Conservation (phyloP, 192 early-diverging fungal genomes). For the Coemansia asiatica region DNA sequence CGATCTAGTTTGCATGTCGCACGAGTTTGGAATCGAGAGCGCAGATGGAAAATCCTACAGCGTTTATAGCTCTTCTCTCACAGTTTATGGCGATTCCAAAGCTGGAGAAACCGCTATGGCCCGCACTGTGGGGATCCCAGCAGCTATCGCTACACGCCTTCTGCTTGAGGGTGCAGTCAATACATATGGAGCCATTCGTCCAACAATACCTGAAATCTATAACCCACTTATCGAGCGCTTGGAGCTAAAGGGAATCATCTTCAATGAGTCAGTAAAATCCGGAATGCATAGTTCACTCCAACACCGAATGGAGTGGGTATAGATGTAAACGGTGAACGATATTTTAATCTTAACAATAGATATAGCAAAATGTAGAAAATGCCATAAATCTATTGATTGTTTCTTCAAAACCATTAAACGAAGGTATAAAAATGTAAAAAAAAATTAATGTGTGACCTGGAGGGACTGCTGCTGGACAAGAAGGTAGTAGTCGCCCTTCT, state of each 20-base stretch:
- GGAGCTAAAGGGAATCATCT: conserved; percentile 62
- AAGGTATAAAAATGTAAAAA: not conserved
- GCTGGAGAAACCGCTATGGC: conserved; percentile 77
- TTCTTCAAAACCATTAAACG: not conserved
- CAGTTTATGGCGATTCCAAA: conserved; percentile 61
- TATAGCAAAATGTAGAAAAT: too few relatives aligned
- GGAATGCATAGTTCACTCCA: conserved; percentile 45
- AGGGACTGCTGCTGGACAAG: conserved; percentile 74
- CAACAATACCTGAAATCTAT: conserved; percentile 70
- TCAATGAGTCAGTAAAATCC: conserved; percentile 54
- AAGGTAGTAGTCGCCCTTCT: conserved; percentile 58
- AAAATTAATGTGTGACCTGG: conserved; percentile 52
- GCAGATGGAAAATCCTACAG: conserved; percentile 59
- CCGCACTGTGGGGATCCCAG: conserved; percentile 76
- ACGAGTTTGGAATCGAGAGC: conserved; percentile 85
- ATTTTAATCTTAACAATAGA: too few relatives aligned
- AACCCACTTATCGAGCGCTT: conserved; percentile 68
- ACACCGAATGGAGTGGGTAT: conserved; percentile 41
- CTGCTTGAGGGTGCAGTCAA: conserved; percentile 57
- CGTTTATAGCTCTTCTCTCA: conserved; percentile 67
- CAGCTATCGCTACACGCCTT: conserved; percentile 74
- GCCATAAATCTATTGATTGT: not conserved
- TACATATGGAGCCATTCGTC: conserved; percentile 64
- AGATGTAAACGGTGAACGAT: not conserved
- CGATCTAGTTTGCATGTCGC: conserved; percentile 92